phyloP scores from a whole-genome alignment of 306 rosid species.

The Cicer cuneatum region DNA sequence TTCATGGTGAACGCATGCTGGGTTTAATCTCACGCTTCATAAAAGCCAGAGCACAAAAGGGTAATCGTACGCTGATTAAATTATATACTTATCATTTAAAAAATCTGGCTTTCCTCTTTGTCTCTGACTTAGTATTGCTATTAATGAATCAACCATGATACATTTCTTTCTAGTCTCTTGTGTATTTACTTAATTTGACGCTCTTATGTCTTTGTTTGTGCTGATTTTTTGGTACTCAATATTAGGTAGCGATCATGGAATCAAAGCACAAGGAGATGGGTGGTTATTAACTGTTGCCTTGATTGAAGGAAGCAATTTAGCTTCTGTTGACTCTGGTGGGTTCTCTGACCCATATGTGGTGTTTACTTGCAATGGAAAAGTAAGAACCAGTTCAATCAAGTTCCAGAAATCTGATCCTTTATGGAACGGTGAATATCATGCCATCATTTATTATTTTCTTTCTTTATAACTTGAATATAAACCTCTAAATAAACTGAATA shows the following conservation, averaged over 20 bases:
- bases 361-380: conserved; percentile 93
- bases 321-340: conserved; percentile 83
- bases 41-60: conserved; percentile 85
- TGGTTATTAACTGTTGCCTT: conserved; percentile 97
- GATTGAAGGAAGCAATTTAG: conserved; percentile 87
- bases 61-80: conserved; percentile 51
- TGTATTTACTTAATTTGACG: conserved; percentile 31
- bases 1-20: conserved; percentile 83
- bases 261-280: conserved; percentile 98
- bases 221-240: conserved; percentile 37
- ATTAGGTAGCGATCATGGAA: conserved; percentile 94
- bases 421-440: conserved; percentile 78
- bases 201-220: conserved; percentile 31
- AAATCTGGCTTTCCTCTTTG: conserved; percentile 31
- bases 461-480: conserved; percentile 31
- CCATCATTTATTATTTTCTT: conserved; percentile 32
- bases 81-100: conserved; percentile 13
- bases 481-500: conserved; percentile 18
- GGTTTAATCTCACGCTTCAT: conserved; percentile 86
- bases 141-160: conserved; percentile 9
- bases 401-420: conserved; percentile 86
- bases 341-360: conserved; percentile 96
- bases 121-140: conserved; percentile 34
- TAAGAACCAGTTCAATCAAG: conserved; percentile 95
- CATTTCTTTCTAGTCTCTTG: conserved; percentile 7